Evolutionary conservation across 495 filamentous ascomycete species (phyloP).

Genomic region (Elaphomyces granulatus): DNA sequence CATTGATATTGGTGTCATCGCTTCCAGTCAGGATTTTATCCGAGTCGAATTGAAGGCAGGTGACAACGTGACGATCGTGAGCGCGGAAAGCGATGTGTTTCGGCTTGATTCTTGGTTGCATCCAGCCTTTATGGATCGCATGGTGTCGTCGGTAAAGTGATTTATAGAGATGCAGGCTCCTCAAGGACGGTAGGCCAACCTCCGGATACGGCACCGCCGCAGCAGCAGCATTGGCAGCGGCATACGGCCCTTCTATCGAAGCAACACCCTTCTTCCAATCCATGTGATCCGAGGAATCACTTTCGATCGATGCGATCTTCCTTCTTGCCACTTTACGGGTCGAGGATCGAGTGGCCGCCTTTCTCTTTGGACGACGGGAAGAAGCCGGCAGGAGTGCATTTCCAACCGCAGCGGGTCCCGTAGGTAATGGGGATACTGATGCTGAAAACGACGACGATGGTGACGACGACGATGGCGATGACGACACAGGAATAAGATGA

Average conservation of each 20-base stretch:
- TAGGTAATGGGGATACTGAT: constrained; percentile 3
- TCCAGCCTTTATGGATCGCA: constrained; percentile 83
- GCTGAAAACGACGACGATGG: constrained; percentile 2
- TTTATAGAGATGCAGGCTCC: constrained; percentile 84
- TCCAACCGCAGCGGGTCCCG: neutral
- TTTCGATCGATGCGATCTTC: constrained; percentile 28
- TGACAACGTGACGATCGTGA: constrained; percentile 92
- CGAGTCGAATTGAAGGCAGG: constrained; percentile 91
- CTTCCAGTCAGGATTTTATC: constrained; percentile 97
- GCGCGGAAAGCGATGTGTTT: constrained; percentile 90
- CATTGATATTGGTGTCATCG: constrained; percentile 95
- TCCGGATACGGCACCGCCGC: constrained; percentile 68
- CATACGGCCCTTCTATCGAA: constrained; percentile 62
- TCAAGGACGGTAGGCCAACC: constrained; percentile 62
- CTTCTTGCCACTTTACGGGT: constrained; percentile 40
- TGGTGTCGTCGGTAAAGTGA: constrained; percentile 87
- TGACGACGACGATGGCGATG: neutral
- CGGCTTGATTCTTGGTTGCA: constrained; percentile 69
- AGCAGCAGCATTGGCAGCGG: constrained; percentile 68
- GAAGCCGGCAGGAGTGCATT: constrained; percentile 8
- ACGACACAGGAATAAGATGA: neutral
- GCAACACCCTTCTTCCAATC: constrained; percentile 32
- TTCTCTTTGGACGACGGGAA: constrained; percentile 37
- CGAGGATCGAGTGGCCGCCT: constrained; percentile 32
- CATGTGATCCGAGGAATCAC: constrained; percentile 21